phyloP scores from a whole-genome alignment of 495 filamentous ascomycete genomes.

The Immersiella caudata region DNA sequence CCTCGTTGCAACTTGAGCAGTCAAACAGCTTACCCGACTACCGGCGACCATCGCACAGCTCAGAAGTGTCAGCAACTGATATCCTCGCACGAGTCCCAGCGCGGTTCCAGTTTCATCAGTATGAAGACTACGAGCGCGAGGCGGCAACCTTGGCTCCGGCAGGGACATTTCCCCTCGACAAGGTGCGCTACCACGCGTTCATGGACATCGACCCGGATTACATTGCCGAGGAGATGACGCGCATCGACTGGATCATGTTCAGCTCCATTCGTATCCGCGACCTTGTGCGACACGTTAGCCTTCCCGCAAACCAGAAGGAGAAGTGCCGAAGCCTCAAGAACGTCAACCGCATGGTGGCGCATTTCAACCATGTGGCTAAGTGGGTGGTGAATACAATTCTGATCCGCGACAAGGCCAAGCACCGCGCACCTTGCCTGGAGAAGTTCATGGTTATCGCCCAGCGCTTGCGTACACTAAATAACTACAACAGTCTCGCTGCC shows the following conservation, averaged over 20 bases:
- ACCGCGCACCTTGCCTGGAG: slow-evolving; percentile 84
- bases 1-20: slow-evolving; percentile 50
- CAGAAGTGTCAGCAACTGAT: slow-evolving; percentile 44
- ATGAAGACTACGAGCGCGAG: slow-evolving; percentile 75
- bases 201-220: slow-evolving; percentile 79
- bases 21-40: slow-evolving; percentile 32
- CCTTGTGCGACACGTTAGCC: slow-evolving; percentile 84
- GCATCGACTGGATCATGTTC: slow-evolving; percentile 97
- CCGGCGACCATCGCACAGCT: slow-evolving; percentile 51
- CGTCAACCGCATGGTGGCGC: slow-evolving; percentile 89
- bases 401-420: slow-evolving; percentile 93
- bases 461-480: slow-evolving; percentile 87
- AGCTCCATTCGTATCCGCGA: slow-evolving; percentile 94
- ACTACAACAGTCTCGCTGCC: slow-evolving; percentile 94
- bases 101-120: slow-evolving; percentile 58
- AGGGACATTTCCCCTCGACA: slow-evolving; percentile 63
- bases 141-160: slow-evolving; percentile 67
- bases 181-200: slow-evolving; percentile 79
- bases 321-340: slow-evolving; percentile 79
- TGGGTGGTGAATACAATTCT: slow-evolving; percentile 92
- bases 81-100: slow-evolving; percentile 21
- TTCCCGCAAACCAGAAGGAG: slow-evolving; percentile 70
- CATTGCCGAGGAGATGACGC: slow-evolving; percentile 87
- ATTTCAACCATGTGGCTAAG: slow-evolving; percentile 93
- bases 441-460: slow-evolving; percentile 89